Evolutionary conservation across 768 basidiomycete species (phyloP), one percentile per base, ranked within the genome.

Genomic region (Harrya chromipes): DNA sequence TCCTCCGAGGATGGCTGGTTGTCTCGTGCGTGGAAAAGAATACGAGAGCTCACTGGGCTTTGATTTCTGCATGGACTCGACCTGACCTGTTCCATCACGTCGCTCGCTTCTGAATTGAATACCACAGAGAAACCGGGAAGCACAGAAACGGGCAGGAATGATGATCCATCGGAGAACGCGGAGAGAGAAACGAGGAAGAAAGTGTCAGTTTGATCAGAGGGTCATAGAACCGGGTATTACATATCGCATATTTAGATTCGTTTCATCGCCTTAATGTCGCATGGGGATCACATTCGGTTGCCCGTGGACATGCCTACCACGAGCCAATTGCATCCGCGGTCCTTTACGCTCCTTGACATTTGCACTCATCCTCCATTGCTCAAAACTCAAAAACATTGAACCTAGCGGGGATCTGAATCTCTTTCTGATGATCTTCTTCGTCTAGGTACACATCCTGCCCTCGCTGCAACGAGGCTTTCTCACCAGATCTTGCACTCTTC

Each of bases 11-110:
- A 77, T 72, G 77, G 79, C 60, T 86, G 85, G 87, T 70, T 83
- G 68, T 82, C 81, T 79, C 80, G 83, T 67, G 72, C 74, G 57
- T 83, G 81, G 83, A 74, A 81, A 70, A 77, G 72, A 70, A 70
- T 89, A 62, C 82, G 82, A 77, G 74, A 72, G 69, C 80, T 86
- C 69, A 83, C 80, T 73, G 80, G 84, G 58, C 72, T 79, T 72
- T 90, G 71, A 85, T 78, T 77, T 78, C 73, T 76, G 54, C 70
- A 74, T 75, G 75, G 72, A 78, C 70, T 66, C 57, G 63, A 71
- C 66, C 56, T 60, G 63, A 71, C 66, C 56, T 60, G 58, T 59
- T 48, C 20, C 46, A 39, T 53, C 46, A 40, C 52, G 43, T 47
- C 46, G 43, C 46, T 54, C 47, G 58, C 54, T 69, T 68, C 69